Evolutionary conservation across 352 stramenopile genomes (phyloP).

Genomic region (Plasmopara muralis): DNA sequence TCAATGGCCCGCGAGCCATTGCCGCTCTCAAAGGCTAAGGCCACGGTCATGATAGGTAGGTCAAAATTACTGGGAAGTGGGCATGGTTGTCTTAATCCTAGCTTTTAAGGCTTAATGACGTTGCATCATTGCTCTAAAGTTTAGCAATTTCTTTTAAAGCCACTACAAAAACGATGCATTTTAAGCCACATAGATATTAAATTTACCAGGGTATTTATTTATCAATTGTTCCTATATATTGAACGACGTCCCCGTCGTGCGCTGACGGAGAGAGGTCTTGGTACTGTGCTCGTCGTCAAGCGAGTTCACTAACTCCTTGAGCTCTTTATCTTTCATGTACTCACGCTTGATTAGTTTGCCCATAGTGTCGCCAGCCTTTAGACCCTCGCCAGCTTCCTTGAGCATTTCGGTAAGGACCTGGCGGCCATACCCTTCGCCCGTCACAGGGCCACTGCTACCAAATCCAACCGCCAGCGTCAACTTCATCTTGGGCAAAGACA

Average conservation of each 20-base stretch:
- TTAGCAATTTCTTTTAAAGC: too few species aligned
- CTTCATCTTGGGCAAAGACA: conserved; percentile 77
- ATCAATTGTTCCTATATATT: not conserved
- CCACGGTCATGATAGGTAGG: conserved; percentile 42
- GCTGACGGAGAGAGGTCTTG: conserved; percentile 41
- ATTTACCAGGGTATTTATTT: too few species aligned
- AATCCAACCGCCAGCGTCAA: conserved; percentile 81
- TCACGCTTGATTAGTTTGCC: conserved; percentile 66
- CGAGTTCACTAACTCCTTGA: conserved; percentile 29
- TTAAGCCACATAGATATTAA: too few species aligned
- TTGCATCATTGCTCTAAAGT: too few species aligned
- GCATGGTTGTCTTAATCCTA: not conserved
- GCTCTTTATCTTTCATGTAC: conserved; percentile 52
- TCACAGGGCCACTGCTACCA: conserved; percentile 61
- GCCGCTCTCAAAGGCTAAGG: conserved; percentile 74
- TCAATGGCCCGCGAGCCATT: conserved; percentile 73
- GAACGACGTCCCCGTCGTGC: conserved; percentile 18
- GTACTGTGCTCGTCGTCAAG: conserved; percentile 27
- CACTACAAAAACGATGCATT: too few species aligned
- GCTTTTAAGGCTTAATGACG: too few species aligned
- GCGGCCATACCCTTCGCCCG: conserved; percentile 63
- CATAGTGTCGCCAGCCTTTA: conserved; percentile 68
- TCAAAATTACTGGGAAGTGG: not conserved
- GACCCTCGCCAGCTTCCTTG: conserved; percentile 45
- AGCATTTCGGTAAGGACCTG: conserved; percentile 68